These are phyloP conservation scores for Aspergillus calidoustus DNA, from an alignment of 2,329 filamentous ascomycete genomes.

Conservation along the genomic window DNA sequence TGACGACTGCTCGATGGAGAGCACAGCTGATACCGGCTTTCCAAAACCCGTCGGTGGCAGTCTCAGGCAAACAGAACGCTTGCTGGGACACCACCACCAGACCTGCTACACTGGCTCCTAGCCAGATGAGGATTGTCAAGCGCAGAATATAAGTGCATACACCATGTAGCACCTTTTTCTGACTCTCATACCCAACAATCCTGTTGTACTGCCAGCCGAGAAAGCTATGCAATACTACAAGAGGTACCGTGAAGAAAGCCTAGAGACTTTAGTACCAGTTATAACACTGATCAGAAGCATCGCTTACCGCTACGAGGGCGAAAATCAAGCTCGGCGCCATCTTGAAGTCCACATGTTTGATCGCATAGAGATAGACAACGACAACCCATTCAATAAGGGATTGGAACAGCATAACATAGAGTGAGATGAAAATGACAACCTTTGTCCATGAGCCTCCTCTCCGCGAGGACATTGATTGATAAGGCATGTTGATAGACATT, in stretches of 20 bases:
- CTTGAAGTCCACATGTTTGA: constrained; percentile 41
- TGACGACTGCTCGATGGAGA: constrained; percentile 40
- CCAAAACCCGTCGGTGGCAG: constrained; percentile 36
- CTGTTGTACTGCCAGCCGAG: constrained; percentile 45
- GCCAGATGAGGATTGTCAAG: constrained; percentile 42
- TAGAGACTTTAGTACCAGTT: constrained; percentile 20
- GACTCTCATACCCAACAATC: constrained; percentile 34
- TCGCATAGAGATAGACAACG: constrained; percentile 41
- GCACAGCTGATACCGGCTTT: constrained; percentile 42
- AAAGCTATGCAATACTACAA: constrained; percentile 43
- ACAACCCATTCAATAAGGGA: constrained; percentile 42
- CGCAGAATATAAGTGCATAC: constrained; percentile 42
- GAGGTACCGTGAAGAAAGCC: constrained; percentile 43
- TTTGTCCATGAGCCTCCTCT: constrained; percentile 41
- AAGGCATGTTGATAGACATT: constrained; percentile 16
- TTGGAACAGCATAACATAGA: constrained; percentile 41
- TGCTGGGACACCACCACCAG: constrained; percentile 43
- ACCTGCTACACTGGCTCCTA: constrained; percentile 43
- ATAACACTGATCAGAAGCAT: neutral
- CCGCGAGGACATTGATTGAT: constrained; percentile 19
- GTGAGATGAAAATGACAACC: constrained; percentile 40
- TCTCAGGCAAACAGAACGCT: constrained; percentile 36
- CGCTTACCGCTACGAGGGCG: constrained; percentile 41
- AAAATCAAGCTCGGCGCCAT: constrained; percentile 44
- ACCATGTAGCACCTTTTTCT: constrained; percentile 38